Evolutionary conservation across 257 asterid species (phyloP).

Genomic region (Solanum pennellii): DNA sequence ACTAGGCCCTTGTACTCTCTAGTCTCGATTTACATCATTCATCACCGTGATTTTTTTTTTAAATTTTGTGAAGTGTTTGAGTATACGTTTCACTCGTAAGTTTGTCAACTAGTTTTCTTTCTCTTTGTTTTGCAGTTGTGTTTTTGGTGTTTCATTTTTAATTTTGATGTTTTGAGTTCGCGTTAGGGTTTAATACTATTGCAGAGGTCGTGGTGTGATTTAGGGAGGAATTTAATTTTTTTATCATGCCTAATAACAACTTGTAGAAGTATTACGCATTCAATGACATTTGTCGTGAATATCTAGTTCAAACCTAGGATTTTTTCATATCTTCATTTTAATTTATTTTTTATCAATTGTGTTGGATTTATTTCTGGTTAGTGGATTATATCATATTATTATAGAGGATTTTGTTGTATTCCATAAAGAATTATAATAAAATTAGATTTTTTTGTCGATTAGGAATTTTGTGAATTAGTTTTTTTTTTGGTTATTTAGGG

Average conservation of each 20-base stretch:
- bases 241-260: neutral
- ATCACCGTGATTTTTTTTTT: neutral
- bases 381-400: neutral
- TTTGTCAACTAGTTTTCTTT: neutral
- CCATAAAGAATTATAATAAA: neutral
- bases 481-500: too few relatives aligned
- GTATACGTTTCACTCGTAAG: neutral
- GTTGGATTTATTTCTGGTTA: neutral
- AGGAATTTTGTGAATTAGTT: too few relatives aligned
- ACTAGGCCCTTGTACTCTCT: neutral
- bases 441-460: too few relatives aligned
- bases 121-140: too few relatives aligned
- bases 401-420: neutral
- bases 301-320: too few relatives aligned
- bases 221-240: neutral
- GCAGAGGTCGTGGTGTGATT: neutral
- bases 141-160: neutral
- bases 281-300: neutral
- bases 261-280: too few relatives aligned
- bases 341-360: neutral
- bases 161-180: neutral
- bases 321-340: too few relatives aligned
- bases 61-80: too few relatives aligned
- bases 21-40: too few relatives aligned
- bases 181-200: too few relatives aligned